A percentile compares a stretch with the other conserved stretches of the same genome.
Conservation (phyloP, 1,284 basidiomycete genomes). For the Microbotryum scabiosae region DNA sequence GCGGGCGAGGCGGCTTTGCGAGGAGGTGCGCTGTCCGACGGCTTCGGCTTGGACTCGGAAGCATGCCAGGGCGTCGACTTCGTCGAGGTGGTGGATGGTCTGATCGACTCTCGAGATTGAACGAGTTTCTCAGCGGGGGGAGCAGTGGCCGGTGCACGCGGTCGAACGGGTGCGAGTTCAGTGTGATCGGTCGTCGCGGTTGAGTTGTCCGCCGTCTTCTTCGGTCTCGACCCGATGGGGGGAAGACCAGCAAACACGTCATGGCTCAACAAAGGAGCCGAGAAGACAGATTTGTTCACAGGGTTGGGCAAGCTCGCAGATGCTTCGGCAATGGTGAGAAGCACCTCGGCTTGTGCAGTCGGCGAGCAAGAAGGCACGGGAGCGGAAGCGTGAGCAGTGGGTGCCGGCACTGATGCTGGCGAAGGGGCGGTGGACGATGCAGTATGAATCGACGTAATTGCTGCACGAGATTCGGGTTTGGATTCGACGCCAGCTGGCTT, state of each 20-base stretch:
- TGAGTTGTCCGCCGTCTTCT: background rate
- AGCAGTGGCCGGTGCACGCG: background rate
- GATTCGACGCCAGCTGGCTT: background rate
- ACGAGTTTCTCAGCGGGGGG: background rate
- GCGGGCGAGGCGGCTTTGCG: slow-evolving; percentile 44
- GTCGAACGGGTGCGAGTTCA: background rate
- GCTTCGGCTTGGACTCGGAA: background rate
- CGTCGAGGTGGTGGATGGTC: background rate
- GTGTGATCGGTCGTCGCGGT: background rate
- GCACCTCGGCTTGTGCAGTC: background rate
- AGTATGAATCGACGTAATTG: background rate
- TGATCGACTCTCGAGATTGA: background rate
- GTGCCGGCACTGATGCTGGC: background rate
- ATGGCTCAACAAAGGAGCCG: slow-evolving; percentile 22
- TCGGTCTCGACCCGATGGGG: background rate
- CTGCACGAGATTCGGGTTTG: no score
- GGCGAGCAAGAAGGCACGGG: background rate
- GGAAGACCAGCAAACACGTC: slow-evolving; percentile 23
- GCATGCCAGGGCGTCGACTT: background rate
- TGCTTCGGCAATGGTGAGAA: background rate
- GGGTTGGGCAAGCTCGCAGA: background rate
- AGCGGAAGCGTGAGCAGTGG: background rate
- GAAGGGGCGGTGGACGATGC: background rate
- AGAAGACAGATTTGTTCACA: slow-evolving; percentile 4
- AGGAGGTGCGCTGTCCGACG: background rate